Evolutionary conservation across 2,329 filamentous ascomycete genomes (phyloP), one percentile per base, ranked within the genome.

Genomic region (Cryphonectria naterciae): DNA sequence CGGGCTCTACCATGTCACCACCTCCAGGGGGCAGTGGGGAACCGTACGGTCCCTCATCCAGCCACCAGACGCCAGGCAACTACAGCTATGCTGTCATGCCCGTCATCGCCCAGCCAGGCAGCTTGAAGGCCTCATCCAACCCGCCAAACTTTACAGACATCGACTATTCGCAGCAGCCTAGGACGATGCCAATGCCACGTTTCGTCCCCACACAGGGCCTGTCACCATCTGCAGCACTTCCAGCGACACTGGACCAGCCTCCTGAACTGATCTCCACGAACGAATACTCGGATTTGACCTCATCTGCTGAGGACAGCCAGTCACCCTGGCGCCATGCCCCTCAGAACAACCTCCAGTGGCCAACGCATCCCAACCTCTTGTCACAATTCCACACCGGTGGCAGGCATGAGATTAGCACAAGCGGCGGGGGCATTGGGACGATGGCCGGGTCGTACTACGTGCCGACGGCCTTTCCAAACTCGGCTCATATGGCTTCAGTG

Each of bases 251-350:
- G 70, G 80, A 79, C 67, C 75, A 69, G 67, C 65, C 74, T 17
- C 76, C 77, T 19, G 77, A 75, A 2, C 64, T 77, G 68, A 77
- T 62, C 64, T 75, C 71, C 32, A 2, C 32, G 32, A 32, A 32
- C 46, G 84, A 84, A 39, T 77, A 75, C 65, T 80, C 84, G 11
- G 79, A 79, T 6, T 83, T 83, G 78, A 75, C 84, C 4, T 85
- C 85, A 17, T 79, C 82, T n/a, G 80, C 84, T 10, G 83, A 83
- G 61, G 86, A 84, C 76, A 79, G 76, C 54, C 73, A 67, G 7
- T 70, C 73, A 32, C 56, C 64, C 25, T 76, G 72, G 77, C 73
- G 77, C n/a, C 75, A 74, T 19, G 75, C 74, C 17, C 5, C 43
- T 13, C 74, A 80, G 2, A 77, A 43, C 39, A 52, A 75, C 25